Evolutionary conservation across 768 basidiomycete species (phyloP).

Genomic region (Tricholoma saponaceum): DNA sequence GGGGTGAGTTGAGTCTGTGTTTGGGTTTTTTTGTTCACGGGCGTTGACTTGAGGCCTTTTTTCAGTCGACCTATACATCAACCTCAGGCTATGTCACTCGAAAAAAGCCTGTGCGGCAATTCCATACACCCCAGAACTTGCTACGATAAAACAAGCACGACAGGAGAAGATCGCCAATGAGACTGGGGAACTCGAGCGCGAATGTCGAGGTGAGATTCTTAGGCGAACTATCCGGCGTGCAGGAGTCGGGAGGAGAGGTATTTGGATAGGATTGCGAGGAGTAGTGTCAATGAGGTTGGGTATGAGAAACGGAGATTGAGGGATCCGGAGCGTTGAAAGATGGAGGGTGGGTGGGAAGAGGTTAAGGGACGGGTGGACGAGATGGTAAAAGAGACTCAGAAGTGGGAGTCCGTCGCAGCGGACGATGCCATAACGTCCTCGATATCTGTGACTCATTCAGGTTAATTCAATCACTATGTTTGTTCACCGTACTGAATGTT

Average conservation of each 20-base stretch:
- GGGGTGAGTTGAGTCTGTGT: too few species aligned
- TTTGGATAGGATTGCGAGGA: conserved; percentile 48
- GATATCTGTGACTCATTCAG: too few species aligned
- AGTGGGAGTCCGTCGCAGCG: too few species aligned
- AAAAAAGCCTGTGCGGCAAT: neutral
- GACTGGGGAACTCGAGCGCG: conserved; percentile 44
- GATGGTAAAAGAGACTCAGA: conserved; percentile 3
- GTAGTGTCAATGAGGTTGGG: conserved; percentile 55
- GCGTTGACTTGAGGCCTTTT: too few species aligned
- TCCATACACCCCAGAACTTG: conserved; percentile 39
- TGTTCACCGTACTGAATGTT: too few species aligned
- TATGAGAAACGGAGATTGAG: conserved; percentile 57
- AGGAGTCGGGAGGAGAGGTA: conserved; percentile 47
- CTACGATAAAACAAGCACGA: conserved; percentile 50
- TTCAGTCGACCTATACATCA: too few species aligned
- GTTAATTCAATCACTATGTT: too few species aligned
- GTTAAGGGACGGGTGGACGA: conserved; percentile 25
- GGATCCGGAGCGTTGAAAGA: too few species aligned
- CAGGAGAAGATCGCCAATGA: conserved; percentile 60
- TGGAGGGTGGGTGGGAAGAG: too few species aligned
- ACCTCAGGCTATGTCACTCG: neutral
- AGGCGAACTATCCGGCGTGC: conserved; percentile 39
- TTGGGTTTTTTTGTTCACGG: too few species aligned
- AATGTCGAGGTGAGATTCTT: conserved; percentile 61
- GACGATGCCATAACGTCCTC: too few species aligned